Evolutionary conservation across 371 early-diverging fungal species (phyloP).

Genomic region (Chytridium lagenaria): DNA sequence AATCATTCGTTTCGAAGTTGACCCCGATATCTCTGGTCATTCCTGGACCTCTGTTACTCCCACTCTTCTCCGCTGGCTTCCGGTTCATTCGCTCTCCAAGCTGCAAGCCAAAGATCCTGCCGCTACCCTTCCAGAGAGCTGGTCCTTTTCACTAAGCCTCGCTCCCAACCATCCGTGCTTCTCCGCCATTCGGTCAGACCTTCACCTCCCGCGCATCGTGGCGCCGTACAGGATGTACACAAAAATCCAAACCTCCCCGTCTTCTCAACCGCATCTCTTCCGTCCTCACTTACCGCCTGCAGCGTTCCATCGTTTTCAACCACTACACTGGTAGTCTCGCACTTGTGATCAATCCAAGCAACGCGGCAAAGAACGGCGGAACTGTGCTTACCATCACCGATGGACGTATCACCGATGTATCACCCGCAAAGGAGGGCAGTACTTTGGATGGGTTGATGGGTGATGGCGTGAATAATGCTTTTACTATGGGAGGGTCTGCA

Average conservation of each 20-base stretch:
- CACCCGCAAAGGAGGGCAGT: not conserved
- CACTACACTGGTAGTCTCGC: not conserved
- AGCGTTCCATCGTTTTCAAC: not conserved
- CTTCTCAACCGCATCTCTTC: not conserved
- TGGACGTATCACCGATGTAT: not conserved
- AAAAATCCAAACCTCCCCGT: not conserved
- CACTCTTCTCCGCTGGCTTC: not conserved
- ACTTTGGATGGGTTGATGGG: not conserved
- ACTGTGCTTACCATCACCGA: not conserved
- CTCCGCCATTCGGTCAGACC: not conserved
- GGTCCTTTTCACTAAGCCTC: not conserved
- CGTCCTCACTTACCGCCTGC: not conserved
- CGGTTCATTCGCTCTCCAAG: not conserved
- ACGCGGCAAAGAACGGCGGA: slow-evolving; percentile 2
- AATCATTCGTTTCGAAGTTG: slow-evolving; percentile 1
- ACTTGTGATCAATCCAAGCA: not conserved
- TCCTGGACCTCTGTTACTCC: slow-evolving; percentile 9
- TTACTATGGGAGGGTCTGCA: not conserved
- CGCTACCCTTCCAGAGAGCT: not conserved
- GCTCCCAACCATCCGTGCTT: slow-evolving; percentile 1
- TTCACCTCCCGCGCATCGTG: not conserved
- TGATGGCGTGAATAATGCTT: not conserved
- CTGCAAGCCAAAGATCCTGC: not conserved
- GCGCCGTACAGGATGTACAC: not conserved
- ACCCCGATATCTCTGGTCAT: not conserved